These are phyloP conservation scores for Arthrobotrys pseudoclavata DNA, from an alignment of 2,329 filamentous ascomycete species.

Conservation along the genomic window DNA sequence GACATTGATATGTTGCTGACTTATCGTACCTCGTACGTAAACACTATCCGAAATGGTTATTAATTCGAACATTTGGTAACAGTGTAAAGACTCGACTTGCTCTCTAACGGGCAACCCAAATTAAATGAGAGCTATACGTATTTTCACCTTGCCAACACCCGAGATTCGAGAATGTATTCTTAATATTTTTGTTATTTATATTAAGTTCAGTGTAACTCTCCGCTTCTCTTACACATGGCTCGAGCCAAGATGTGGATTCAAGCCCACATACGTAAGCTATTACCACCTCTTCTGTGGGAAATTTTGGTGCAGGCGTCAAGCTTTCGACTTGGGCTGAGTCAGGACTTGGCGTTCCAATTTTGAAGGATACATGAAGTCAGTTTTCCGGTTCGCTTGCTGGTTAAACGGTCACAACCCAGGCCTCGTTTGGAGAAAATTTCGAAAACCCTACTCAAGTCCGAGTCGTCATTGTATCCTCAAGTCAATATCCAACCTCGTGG, in stretches of 20 bases:
- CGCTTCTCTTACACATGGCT: not conserved
- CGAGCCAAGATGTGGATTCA: constrained; percentile 6
- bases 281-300: not conserved
- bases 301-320: not conserved
- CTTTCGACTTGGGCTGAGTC: not conserved
- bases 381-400: not conserved
- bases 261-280: constrained; percentile 11
- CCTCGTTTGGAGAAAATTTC: too few species aligned
- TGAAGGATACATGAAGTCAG: too few species aligned
- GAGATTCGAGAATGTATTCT: not conserved
- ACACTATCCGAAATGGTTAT: too few species aligned
- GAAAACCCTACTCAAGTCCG: not conserved
- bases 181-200: not conserved
- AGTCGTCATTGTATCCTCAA: not conserved
- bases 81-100: too few species aligned
- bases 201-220: not conserved
- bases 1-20: not conserved
- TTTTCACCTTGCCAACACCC: too few species aligned
- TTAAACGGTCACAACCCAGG: too few species aligned
- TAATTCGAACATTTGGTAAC: too few species aligned
- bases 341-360: not conserved
- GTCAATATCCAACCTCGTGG: too few species aligned
- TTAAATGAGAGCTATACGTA: too few species aligned
- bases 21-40: not conserved
- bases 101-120: not conserved